Evolutionary conservation across 1,284 basidiomycete genomes (phyloP).

Genomic region (Sphagnurus paluster): DNA sequence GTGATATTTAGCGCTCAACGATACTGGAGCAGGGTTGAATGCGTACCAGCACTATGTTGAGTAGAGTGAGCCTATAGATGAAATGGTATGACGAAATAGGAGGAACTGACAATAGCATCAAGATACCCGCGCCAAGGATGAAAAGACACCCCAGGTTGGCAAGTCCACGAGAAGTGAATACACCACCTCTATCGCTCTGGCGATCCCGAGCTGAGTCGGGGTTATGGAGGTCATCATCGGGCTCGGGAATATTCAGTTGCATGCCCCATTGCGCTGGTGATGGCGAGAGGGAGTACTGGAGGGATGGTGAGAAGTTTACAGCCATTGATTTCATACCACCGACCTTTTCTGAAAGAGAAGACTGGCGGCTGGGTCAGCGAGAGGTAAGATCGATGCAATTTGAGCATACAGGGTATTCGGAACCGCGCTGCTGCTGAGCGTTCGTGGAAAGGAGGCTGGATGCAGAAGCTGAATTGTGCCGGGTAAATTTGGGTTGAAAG

Average conservation of each 20-base stretch:
- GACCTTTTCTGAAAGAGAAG: conserved; percentile 26
- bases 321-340: not conserved
- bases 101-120: conserved; percentile 54
- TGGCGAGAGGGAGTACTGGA: conserved; percentile 34
- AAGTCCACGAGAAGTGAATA: conserved; percentile 51
- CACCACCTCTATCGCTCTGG: conserved; percentile 29
- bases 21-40: conserved; percentile 7
- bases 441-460: conserved; percentile 17
- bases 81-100: not conserved
- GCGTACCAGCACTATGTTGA: conserved; percentile 29
- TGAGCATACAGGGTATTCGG: conserved; percentile 17
- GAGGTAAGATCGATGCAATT: not conserved
- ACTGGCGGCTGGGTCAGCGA: conserved; percentile 8
- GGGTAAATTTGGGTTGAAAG: conserved; percentile 18
- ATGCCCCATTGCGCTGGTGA: conserved; percentile 36
- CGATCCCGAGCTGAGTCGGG: conserved; percentile 37
- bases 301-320: not conserved
- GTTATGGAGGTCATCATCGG: conserved; percentile 47
- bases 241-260: conserved; percentile 32
- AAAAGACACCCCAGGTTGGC: conserved; percentile 66
- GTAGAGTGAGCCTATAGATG: not conserved
- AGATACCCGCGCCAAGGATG: conserved; percentile 44
- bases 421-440: not conserved
- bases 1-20: too few species aligned
- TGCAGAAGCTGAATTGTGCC: conserved; percentile 16